Conservation (phyloP, 2,329 filamentous ascomycete genomes). For the Exophiala calicioides region DNA sequence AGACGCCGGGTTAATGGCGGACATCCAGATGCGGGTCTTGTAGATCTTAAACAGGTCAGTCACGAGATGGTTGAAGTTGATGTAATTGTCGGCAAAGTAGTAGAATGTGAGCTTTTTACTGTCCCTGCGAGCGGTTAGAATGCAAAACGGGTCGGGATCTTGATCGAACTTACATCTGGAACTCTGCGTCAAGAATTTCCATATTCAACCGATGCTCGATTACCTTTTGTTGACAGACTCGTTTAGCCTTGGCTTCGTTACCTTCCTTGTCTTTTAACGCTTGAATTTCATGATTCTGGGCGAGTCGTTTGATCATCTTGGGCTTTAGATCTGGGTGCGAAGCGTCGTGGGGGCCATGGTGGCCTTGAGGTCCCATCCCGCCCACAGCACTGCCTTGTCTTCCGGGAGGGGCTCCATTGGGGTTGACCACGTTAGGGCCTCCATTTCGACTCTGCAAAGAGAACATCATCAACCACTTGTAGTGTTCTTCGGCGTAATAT, state of each 20-base stretch:
- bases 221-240: conserved; percentile 94
- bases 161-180: conserved; percentile 79
- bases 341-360: conserved; percentile 72
- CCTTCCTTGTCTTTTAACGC: conserved; percentile 92
- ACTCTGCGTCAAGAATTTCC: conserved; percentile 98
- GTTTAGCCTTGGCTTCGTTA: conserved; percentile 95
- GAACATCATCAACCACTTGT: conserved; percentile 99
- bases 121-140: conserved; percentile 63
- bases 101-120: conserved; percentile 99
- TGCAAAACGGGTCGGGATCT: conserved; percentile 2
- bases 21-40: conserved; percentile 99
- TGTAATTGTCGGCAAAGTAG: conserved; percentile 96
- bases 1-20: conserved; percentile 94
- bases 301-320: conserved; percentile 94
- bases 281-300: conserved; percentile 86
- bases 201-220: conserved; percentile 92
- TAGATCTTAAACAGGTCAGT: conserved; percentile 99
- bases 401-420: conserved; percentile 60
- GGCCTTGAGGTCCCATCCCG: conserved; percentile 73
- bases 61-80: conserved; percentile 95
- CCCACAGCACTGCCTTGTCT: conserved; percentile 71
- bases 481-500: conserved; percentile 90
- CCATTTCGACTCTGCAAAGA: conserved; percentile 68
- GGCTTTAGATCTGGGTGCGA: conserved; percentile 79
- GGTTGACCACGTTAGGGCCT: conserved; percentile 42